Base-by-base conservation (phyloP, 2,329 filamentous ascomycete genomes). In the Cladophialophora psammophila region DNA sequence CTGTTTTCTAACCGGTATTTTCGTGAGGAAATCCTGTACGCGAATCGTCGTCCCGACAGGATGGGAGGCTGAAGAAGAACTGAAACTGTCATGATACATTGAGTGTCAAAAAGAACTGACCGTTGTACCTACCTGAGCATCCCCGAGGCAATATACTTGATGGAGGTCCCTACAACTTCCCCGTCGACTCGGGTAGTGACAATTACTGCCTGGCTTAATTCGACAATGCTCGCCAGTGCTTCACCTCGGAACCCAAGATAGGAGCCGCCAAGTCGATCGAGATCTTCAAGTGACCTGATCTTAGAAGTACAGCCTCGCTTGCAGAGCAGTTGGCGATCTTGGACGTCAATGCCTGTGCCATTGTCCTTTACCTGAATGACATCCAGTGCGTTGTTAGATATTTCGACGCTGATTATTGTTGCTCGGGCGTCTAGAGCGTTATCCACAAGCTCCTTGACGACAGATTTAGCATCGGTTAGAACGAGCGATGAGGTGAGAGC, bases 361-460 rank as follows among this genome's bases (percentile, higher is more conserved):
- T 90, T 90, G 76, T 88, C 87, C 63, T 83, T 86, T 53, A 90
- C 83, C 70, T 89, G 86, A 35, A 91, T 85, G n/a, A 83, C 72
- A 72, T 89, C 87, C 60, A 90, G 75, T 0, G 85, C 84, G 71
- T 90, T 88, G 55, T 78, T 73, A 12, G 85, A 82, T 6, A 90
- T 82, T 67, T 90, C 87, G 40, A 91, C 76, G 9, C 81, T 79
- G 42, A 91, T 78, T 1, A 83, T 83, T 2, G 85, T 84, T 0
- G 88, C 86, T 54, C 81, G 80, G 5, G 87, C 87, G 77, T 91
- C 88, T 10, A 91, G 80, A n/a, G 87, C 83, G 75, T 91, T 91
- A 68, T 91, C 88, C 45, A 91, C 76, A 45, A 91, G 83, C 74
- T 91, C 88, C 74, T 90, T 90, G 63, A 88, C 83, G 9, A 87